Base-by-base conservation (phyloP, 768 basidiomycete genomes). In the Ramaria rubella region DNA sequence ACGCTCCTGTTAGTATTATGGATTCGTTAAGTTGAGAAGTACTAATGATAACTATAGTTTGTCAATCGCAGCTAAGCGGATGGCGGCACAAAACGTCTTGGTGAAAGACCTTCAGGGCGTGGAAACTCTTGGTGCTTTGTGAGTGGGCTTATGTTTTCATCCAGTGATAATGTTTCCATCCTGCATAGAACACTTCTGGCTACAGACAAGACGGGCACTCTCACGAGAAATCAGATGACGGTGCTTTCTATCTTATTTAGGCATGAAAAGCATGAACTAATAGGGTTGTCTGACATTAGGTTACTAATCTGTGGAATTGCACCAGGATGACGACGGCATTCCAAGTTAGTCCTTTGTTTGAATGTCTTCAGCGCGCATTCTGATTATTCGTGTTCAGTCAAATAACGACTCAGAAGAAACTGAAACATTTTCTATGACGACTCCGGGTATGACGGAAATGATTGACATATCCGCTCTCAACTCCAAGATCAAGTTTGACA, bases 91-190 rank as follows among this genome's bases (percentile, higher is more conserved):
- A 66, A 84, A 85, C 59, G 83, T 86, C 5, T 72, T 86, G n/a
- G 83, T 85, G 17, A 86, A 86, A 61, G 82, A 85, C 61, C 65
- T 86, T n/a, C 83, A 85, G 64, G 83, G 83, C 40, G 83, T 86
- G 0, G 84, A 86, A 65, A 85, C 84, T 2, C 72, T 86, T 17
- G 83, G 83, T 76, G 61, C 54, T 56, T 55, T 29, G 26, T 34
- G n/a, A 17, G 40, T 21, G 17, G 17, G 17, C 21, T 59, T 4
- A 23, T 30, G 30, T 15, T 46, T 19, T 15, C 59, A 82, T 80
- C 68, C 85, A 17, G 14, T 4, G n/a, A n/a, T 19, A 17, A 42
- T 42, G 40, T 21, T 42, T 7, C n/a, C 9, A 42, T 5, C n/a
- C n/a, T 19, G 4, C 14, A 1, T 42, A 42, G 40, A 21, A 86